A percentile compares a stretch with the other conserved stretches of the same genome.
These are phyloP conservation scores for Diutina rugosa DNA, from an alignment of 1,139 yeast species.

Conservation along the genomic window DNA sequence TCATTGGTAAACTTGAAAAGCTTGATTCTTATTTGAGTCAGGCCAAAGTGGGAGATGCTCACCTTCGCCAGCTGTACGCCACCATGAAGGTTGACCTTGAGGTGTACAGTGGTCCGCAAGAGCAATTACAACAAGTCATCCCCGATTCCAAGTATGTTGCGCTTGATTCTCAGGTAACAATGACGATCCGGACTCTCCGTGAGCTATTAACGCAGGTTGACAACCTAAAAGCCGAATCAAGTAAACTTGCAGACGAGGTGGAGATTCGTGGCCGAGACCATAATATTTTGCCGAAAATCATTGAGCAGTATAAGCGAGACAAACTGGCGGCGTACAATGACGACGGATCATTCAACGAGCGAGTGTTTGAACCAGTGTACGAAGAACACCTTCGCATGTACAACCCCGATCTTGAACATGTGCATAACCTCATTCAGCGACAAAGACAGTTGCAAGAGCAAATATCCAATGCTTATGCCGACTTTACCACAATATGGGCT, in stretches of 20 bases:
- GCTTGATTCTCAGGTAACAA: not conserved
- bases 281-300: constrained; percentile 38
- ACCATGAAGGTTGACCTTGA: not conserved
- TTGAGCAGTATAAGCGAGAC: constrained; percentile 19
- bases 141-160: not conserved
- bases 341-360: constrained; percentile 13
- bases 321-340: constrained; percentile 8
- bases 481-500: constrained; percentile 15
- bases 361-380: constrained; percentile 19
- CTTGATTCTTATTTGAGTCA: not conserved
- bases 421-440: constrained; percentile 21
- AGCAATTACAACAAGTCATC: not conserved
- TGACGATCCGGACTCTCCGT: constrained; percentile 27
- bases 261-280: constrained; percentile 33
- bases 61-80: not conserved
- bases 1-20: not conserved
- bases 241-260: constrained; percentile 24
- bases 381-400: constrained; percentile 27
- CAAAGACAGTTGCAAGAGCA: constrained; percentile 32
- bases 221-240: constrained; percentile 19
- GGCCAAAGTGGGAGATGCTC: not conserved
- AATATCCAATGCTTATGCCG: constrained; percentile 26
- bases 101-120: not conserved
- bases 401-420: constrained; percentile 23
- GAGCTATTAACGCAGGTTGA: constrained; percentile 17